phyloP scores from a whole-genome alignment of 1,139 yeast genomes.

The Kurtzmaniella quercitrusa region DNA sequence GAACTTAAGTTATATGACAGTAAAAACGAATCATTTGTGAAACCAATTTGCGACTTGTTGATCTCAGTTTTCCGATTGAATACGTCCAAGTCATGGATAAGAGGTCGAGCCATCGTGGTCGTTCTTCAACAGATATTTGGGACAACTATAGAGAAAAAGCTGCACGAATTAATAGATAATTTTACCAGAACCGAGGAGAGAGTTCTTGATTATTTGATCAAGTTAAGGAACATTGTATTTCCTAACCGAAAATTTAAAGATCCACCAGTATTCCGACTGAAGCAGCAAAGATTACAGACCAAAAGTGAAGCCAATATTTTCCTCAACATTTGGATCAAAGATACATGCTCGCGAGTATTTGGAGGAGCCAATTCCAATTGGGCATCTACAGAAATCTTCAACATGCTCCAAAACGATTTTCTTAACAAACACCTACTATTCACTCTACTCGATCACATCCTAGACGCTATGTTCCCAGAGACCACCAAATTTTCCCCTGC shows the following conservation, averaged over 20 bases:
- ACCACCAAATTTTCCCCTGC: not conserved
- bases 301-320: slow-evolving; percentile 57
- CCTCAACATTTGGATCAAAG: slow-evolving; percentile 55
- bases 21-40: slow-evolving; percentile 46
- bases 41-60: slow-evolving; percentile 77
- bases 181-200: slow-evolving; percentile 42
- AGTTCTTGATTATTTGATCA: slow-evolving; percentile 40
- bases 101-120: slow-evolving; percentile 80
- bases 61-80: slow-evolving; percentile 67
- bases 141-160: slow-evolving; percentile 77
- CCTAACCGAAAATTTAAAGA: slow-evolving; percentile 57
- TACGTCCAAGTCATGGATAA: slow-evolving; percentile 66
- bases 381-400: slow-evolving; percentile 60
- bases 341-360: slow-evolving; percentile 68
- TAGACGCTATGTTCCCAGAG: slow-evolving; percentile 27
- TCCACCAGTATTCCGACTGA: slow-evolving; percentile 42
- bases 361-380: slow-evolving; percentile 61
- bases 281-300: slow-evolving; percentile 48
- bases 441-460: slow-evolving; percentile 38
- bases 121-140: slow-evolving; percentile 84
- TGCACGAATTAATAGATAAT: slow-evolving; percentile 36
- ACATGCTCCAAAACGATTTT: slow-evolving; percentile 69
- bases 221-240: slow-evolving; percentile 52
- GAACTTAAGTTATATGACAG: slow-evolving; percentile 41
- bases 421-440: slow-evolving; percentile 63